Evolutionary conservation across 345 rosid genomes (phyloP).

Genomic region (Camelina hispida): DNA sequence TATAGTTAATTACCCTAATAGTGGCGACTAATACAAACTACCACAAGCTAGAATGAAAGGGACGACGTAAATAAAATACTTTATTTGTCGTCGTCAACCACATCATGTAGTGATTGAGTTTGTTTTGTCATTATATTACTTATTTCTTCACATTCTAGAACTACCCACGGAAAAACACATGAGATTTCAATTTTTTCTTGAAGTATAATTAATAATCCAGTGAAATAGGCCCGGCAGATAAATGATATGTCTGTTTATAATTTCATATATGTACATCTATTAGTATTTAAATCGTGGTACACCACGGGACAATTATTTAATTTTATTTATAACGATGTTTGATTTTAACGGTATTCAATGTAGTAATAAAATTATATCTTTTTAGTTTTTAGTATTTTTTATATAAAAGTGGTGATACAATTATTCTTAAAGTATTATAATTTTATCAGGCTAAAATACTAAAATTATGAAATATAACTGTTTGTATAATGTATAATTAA

Average conservation of each 20-base stretch:
- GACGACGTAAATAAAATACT: neutral
- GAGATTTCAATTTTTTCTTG: neutral
- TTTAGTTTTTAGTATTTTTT: too few species aligned
- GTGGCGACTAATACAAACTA: neutral
- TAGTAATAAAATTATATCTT: too few species aligned
- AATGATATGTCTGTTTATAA: conserved; percentile 24
- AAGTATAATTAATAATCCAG: neutral
- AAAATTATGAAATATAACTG: too few species aligned
- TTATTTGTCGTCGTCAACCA: neutral
- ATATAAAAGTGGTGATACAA: too few species aligned
- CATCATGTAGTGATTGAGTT: neutral
- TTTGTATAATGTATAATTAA: too few species aligned
- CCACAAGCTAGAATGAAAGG: neutral
- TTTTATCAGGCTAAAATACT: too few species aligned
- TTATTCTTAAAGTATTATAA: too few species aligned
- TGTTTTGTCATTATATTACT: neutral
- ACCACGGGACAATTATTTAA: too few species aligned
- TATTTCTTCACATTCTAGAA: neutral
- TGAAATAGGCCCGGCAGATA: conserved; percentile 5
- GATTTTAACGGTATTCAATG: too few species aligned
- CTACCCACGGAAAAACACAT: conserved; percentile 12
- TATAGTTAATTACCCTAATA: neutral
- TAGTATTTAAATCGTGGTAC: too few species aligned
- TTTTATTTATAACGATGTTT: too few species aligned
- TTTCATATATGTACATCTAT: neutral